Base-by-base conservation (phyloP, 2,329 filamentous ascomycete genomes). In the Alternaria alternata region DNA sequence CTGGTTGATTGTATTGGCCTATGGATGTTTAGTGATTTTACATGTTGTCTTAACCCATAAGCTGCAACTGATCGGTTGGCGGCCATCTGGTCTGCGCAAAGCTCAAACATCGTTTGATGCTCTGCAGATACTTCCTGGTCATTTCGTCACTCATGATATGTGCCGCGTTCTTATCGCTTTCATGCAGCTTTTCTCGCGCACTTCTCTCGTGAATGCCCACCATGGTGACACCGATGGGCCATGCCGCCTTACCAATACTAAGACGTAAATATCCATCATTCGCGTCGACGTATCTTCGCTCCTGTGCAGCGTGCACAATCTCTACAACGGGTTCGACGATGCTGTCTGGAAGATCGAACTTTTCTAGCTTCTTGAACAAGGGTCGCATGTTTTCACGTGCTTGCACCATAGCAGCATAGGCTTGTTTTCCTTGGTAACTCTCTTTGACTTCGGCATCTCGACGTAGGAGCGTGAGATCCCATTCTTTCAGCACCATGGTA, bases 221-320 rank as follows among this genome's bases (percentile, higher is more conserved):
- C 95, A 98, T 99, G 78, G 95, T 99, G 39, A 99, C 95, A 80
- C 95, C 95, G 74, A 99, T 99, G 24, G 95, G 95, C 95, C 95
- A 99, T 16, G 95, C 95, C 68, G 93, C 94, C 82, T 97, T 97
- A 66, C 93, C 93, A 74, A 99, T 99, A 77, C 92, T 96, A 55
- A 99, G 84, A 54, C 92, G 86, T 62, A 99, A 83, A 78, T 99
- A 99, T 0, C 93, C 94, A 77, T 99, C 92, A 76, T 98, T 98
- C 34, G 95, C 95, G 80, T 97, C 92, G 47, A 99, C 94, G 75
- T 99, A 99, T 64, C 92, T 88, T 61, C 93, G 87, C 75, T 93
- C 89, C 80, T 99, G 95, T 4, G 94, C 93, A 26, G 93, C 91
- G 72, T 91, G 87, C 30, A 97, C 94, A 68, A 99, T 97, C 79